Evolutionary conservation across 2,329 filamentous ascomycete genomes (phyloP), one percentile per base, ranked within the genome.

Genomic region (Aspergillus chevalieri): DNA sequence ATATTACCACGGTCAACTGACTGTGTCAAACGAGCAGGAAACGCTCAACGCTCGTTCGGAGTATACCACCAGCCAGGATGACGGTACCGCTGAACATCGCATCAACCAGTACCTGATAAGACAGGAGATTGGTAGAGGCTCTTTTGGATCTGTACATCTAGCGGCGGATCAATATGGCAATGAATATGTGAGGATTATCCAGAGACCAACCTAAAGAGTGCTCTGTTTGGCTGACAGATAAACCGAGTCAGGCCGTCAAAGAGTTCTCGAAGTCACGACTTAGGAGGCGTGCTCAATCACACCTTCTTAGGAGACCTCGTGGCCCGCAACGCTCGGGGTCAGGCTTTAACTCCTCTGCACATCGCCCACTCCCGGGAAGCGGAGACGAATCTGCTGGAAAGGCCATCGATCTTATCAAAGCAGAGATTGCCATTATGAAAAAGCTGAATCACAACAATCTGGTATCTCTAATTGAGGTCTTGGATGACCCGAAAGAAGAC

Each of bases 391-490:
- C 76, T 43, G 78, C 79, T 41, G 85, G 87, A 65, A 85, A 85
- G 58, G 82, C 92, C 0, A 76, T 97, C 10, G 87, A 87, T 62
- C 75, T 97, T 52, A 97, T 98, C 67, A 87, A 90, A 53, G 88
- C 95, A 68, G 93, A 98, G 70, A 93, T 97, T 61, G 93, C 93
- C 51, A 94, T 97, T 65, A 97, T 98, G 91, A 98, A 97, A 77
- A 97, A 97, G 72, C 79, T 97, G 43, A 85, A 96, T 64, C 93
- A 98, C 64, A 86, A 84, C 24, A 98, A 97, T 64, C 76, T 98
- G n/a, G 92, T 97, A 12, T 84, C 87, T 43, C 74, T 98, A 46
- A 89, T 95, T 57, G 93, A 98, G 70, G 93, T 98, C 3, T 76
- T 98, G 46, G 93, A 97, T 66, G 93, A 97, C 64, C 92, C 93